phyloP scores from a whole-genome alignment of 2,329 filamentous ascomycete genomes.

The Triangularia verruculosa region DNA sequence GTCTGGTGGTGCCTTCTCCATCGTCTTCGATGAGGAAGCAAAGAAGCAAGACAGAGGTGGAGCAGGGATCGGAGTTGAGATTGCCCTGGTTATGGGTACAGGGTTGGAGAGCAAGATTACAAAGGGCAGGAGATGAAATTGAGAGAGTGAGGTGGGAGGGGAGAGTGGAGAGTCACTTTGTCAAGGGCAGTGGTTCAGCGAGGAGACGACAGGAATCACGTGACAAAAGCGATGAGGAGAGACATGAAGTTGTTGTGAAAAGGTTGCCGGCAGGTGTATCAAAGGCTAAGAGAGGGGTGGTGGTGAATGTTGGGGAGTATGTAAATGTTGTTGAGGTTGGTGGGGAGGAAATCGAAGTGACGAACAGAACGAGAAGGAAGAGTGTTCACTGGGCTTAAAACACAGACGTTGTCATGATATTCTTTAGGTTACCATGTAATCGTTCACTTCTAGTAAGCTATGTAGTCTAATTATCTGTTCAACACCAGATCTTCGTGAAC shows the following conservation, averaged over 20 bases:
- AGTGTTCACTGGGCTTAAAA: neutral
- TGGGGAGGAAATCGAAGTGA: neutral
- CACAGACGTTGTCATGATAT: neutral
- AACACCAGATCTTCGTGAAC: too few species aligned
- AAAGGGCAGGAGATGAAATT: slow-evolving; percentile 33
- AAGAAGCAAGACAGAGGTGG: slow-evolving; percentile 21
- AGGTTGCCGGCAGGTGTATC: neutral
- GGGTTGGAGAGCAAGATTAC: slow-evolving; percentile 37
- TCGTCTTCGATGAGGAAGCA: neutral
- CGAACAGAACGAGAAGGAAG: neutral
- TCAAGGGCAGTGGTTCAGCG: neutral
- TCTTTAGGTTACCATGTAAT: too few species aligned
- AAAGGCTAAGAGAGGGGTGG: neutral
- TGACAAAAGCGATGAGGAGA: neutral
- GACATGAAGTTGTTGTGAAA: neutral
- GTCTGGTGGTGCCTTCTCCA: neutral
- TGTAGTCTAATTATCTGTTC: too few species aligned
- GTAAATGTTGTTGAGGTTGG: neutral
- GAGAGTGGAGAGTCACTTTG: slow-evolving; percentile 22
- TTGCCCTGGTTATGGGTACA: slow-evolving; percentile 39
- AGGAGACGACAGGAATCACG: neutral
- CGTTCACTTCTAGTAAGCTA: too few species aligned
- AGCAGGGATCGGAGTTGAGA: slow-evolving; percentile 28
- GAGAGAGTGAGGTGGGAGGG: slow-evolving; percentile 36
- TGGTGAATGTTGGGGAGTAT: slow-evolving; percentile 3